Base-by-base conservation (phyloP, 2,329 filamentous ascomycete genomes). In the Madurella fahalii region DNA sequence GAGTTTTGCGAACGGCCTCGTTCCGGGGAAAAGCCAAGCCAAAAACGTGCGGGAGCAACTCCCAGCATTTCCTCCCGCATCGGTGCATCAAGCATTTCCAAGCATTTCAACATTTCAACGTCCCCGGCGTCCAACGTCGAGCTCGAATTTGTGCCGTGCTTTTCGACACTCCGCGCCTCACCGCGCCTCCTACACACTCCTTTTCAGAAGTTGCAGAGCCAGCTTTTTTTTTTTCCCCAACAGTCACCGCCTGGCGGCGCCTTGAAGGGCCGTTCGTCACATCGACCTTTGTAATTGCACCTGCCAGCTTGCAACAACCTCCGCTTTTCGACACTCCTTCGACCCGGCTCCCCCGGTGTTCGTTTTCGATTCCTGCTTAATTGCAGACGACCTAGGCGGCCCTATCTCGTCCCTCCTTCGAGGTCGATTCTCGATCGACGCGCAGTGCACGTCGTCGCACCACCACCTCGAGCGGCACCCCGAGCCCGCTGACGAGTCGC, bases 201-300 rank as follows among this genome's bases (percentile, higher is more conserved):
- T 59, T 59, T 59, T 52, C 48, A 46, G 31, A 46, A 52, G 47
- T 51, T 56, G 31, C 47, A 40, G 18, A 47, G 53, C 47, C 49
- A 46, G 46, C 47, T 40, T 54, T 53, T 51, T 51, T 44, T 55
- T 54, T 46, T 48, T 30, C 25, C 25, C 51, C 53, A 12, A 18
- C n/a, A 40, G 18, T 32, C 51, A 46, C 52, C 51, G 40, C 57
- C 51, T 47, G 50, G 50, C 56, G 47, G 49, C 47, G 17, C 16
- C 49, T 5, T 20, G 44, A 34, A 56, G 30, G 50, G 40, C 30
- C 43, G 41, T 54, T 41, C 34, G 46, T 53, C 52, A 47, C 48
- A 50, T 48, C 45, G 42, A 44, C 51, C 47, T 58, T 58, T 61
- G 58, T 61, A 61, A 63, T 64, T 54, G 52, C 50, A 54, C 20